A percentile compares a stretch with the other conserved stretches of the same genome.
Conservation (phyloP, 352 stramenopile genomes). For the Pythium aristosporum region DNA sequence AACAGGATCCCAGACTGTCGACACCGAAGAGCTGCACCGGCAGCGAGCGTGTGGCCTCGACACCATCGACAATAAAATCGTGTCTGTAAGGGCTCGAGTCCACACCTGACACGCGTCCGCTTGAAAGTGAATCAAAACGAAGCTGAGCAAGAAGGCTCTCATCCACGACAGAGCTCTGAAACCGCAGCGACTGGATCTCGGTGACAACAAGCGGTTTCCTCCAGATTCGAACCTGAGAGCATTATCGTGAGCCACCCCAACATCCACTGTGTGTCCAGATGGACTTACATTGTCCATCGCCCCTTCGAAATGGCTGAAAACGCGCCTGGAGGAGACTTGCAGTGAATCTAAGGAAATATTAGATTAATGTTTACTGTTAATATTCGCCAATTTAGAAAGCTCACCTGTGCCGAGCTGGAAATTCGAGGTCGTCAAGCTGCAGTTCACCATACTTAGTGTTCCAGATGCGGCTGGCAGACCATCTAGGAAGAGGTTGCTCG, state of each 20-base stretch:
- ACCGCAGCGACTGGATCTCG: conserved; percentile 8
- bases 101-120: conserved; percentile 11
- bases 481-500: conserved; percentile 34
- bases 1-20: conserved; percentile 31
- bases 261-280: background rate
- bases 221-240: conserved; percentile 27
- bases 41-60: conserved; percentile 17
- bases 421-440: conserved; percentile 23
- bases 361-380: background rate
- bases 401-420: conserved; percentile 53
- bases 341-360: conserved; percentile 3
- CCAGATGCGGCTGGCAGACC: conserved; percentile 27
- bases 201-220: background rate
- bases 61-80: conserved; percentile 42
- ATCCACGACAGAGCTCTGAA: conserved; percentile 9
- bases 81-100: conserved; percentile 36
- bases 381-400: background rate
- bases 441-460: conserved; percentile 26
- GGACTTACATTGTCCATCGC: conserved; percentile 46
- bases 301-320: conserved; percentile 27
- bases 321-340: conserved; percentile 15
- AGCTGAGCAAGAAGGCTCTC: conserved; percentile 35
- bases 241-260: background rate
- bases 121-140: conserved; percentile 30
- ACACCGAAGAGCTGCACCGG: conserved; percentile 33